A percentile compares a stretch with the other conserved stretches of the same genome.
phyloP scores from a whole-genome alignment of 352 stramenopile genomes.

The Globisporangium polare region DNA sequence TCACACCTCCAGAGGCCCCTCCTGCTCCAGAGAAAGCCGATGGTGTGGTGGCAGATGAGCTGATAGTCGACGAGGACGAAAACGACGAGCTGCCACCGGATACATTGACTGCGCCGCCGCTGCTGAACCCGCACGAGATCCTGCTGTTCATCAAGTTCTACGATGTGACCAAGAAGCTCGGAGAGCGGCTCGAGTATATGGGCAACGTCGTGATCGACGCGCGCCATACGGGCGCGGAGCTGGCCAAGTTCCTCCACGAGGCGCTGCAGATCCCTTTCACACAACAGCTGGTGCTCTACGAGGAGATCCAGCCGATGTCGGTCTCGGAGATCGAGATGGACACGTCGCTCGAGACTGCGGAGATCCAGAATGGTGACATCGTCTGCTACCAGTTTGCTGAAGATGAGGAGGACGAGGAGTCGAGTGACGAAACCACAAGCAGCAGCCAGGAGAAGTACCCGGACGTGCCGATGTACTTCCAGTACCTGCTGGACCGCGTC shows the following conservation, averaged over 20 bases:
- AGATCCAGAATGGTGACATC: conserved; percentile 85
- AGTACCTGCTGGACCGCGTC: conserved; percentile 77
- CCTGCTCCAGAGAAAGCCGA: conserved; percentile 18
- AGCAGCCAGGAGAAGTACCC: conserved; percentile 50
- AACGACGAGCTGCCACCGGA: conserved; percentile 13
- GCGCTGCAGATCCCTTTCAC: conserved; percentile 44
- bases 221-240: conserved; percentile 46
- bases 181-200: conserved; percentile 71
- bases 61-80: conserved; percentile 7
- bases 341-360: conserved; percentile 33
- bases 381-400: conserved; percentile 72
- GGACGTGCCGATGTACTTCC: conserved; percentile 74
- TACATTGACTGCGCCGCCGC: not conserved
- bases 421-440: conserved; percentile 18
- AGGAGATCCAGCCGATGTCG: conserved; percentile 67
- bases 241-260: conserved; percentile 48
- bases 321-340: conserved; percentile 58
- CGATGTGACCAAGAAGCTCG: conserved; percentile 51
- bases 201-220: conserved; percentile 74
- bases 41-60: conserved; percentile 1
- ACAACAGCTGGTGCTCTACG: conserved; percentile 62
- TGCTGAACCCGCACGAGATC: conserved; percentile 44
- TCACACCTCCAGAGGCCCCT: conserved; percentile 31
- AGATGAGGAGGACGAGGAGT: conserved; percentile 21
- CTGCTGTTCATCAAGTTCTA: conserved; percentile 87